Evolutionary conservation across 495 filamentous ascomycete species (phyloP).

Genomic region (Bacidia rubella): DNA sequence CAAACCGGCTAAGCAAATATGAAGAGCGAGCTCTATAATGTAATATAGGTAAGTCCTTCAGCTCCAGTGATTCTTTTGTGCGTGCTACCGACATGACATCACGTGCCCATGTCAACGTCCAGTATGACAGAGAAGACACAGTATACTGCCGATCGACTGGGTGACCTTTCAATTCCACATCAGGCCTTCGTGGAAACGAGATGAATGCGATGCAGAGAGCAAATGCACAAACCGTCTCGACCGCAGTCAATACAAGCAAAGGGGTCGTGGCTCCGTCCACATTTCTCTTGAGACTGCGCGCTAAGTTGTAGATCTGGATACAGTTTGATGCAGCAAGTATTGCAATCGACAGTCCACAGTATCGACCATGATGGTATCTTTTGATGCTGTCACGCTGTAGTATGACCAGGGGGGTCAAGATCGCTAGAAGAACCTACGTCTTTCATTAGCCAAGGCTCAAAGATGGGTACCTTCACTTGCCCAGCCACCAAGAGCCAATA

Average conservation of each 20-base stretch:
- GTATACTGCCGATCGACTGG: not conserved
- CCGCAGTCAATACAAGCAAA: not conserved
- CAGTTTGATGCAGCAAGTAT: constrained; percentile 19
- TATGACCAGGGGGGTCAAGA: constrained; percentile 34
- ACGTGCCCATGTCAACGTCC: constrained; percentile 50
- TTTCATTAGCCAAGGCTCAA: not conserved
- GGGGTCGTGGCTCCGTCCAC: not conserved
- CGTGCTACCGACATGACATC: constrained; percentile 38
- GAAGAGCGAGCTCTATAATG: not conserved
- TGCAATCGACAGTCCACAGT: constrained; percentile 26
- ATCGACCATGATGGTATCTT: constrained; percentile 34
- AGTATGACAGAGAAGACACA: constrained; percentile 27
- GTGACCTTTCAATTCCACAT: not conserved
- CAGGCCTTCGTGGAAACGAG: not conserved
- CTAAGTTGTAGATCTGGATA: not conserved
- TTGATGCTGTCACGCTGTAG: constrained; percentile 30
- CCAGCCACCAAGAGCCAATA: constrained; percentile 32
- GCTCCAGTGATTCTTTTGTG: constrained; percentile 36
- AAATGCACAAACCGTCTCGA: constrained; percentile 13
- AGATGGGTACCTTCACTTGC: constrained; percentile 22
- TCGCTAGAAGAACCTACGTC: constrained; percentile 6
- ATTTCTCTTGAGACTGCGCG: not conserved
- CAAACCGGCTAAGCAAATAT: not conserved
- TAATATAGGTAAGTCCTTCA: not conserved
- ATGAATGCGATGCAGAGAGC: constrained; percentile 17